Evolutionary conservation across 1,284 basidiomycete genomes (phyloP), one percentile per base, ranked within the genome.

Genomic region (Waitea zeae): DNA sequence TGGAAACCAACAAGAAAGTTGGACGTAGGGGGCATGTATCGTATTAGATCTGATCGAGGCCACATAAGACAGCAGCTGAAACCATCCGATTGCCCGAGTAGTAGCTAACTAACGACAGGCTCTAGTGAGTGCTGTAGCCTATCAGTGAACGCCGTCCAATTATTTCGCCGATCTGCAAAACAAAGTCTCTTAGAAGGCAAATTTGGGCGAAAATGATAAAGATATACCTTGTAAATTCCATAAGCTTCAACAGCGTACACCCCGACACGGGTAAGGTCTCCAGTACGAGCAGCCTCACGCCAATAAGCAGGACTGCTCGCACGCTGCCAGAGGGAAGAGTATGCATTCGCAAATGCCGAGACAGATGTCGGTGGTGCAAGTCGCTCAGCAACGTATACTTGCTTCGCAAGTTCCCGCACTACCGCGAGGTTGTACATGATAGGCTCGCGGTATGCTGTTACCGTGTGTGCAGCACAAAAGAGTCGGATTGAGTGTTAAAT

Each of bases 171-270:
- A 95, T 71, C 72, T 84, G 55, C n/a, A 33, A 9, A 18, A 13
- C 22, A 13, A 20, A 13, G 27, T 20, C 12, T 2, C n/a, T 9
- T 17, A 17, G 14, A 28, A 31, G 17, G 5, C 20, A 13, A 24
- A 17, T 14, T 5, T 11, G 14, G 5, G 14, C 11, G 3, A 12
- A 20, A 12, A 31, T 18, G 31, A 33, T 3, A 3, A 11, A 28
- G 24, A 51, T 67, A 31, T 40, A 76, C 78, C 62, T 81, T 83
- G 63, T 81, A 90, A 47, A 90, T 80, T 22, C 78, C 77, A 50
- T 88, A 86, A 29, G 82, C 83, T 58, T 96, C 92, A 20, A 87
- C 57, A 36, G 77, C 90, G 52, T 92, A 93, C 36, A 97, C 58
- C 27, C 72, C 82, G 17, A 90, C 60, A 44, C 69, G 72, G 28